Conservation (phyloP, 352 stramenopile genomes). For the Plasmopara muralis region DNA sequence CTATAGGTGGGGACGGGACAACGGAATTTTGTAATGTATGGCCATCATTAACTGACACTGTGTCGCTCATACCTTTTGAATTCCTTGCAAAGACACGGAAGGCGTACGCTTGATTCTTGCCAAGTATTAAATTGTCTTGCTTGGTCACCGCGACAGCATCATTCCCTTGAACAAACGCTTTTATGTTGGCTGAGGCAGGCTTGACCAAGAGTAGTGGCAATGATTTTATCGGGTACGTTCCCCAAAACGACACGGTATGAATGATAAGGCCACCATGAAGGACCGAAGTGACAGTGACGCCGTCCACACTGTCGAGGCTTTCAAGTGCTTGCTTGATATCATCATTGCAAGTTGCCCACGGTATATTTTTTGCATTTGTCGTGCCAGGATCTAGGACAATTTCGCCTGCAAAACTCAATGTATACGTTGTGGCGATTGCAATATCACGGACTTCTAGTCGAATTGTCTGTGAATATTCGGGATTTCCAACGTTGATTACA, state of each 20-base stretch:
- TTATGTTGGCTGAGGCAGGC: slow-evolving; percentile 10
- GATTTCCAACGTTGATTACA: slow-evolving; percentile 47
- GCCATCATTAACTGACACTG: slow-evolving; percentile 24
- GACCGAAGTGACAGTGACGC: slow-evolving; percentile 45
- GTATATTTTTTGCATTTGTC: slow-evolving; percentile 19
- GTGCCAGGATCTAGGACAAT: slow-evolving; percentile 12
- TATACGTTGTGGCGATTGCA: slow-evolving; percentile 33
- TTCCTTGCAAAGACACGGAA: slow-evolving; percentile 61
- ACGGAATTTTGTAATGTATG: slow-evolving; percentile 51
- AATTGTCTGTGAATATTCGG: slow-evolving; percentile 44
- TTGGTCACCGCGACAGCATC: slow-evolving; percentile 40
- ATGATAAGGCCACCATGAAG: slow-evolving; percentile 26
- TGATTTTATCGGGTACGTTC: slow-evolving; percentile 50
- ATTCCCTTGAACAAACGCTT: slow-evolving; percentile 40
- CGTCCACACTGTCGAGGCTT: slow-evolving; percentile 45
- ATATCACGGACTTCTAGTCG: slow-evolving; percentile 33
- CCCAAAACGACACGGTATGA: slow-evolving; percentile 84
- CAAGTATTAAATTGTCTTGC: slow-evolving; percentile 43
- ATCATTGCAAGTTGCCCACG: slow-evolving; percentile 26
- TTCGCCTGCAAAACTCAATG: slow-evolving; percentile 45
- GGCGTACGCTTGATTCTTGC: slow-evolving; percentile 38
- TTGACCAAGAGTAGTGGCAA: slow-evolving; percentile 34
- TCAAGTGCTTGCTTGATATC: slow-evolving; percentile 41
- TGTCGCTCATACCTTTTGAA: slow-evolving; percentile 28
- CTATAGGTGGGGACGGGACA: slow-evolving; percentile 62